Evolutionary conservation across 306 rosid genomes (phyloP).

Genomic region (Quercus dentata): DNA sequence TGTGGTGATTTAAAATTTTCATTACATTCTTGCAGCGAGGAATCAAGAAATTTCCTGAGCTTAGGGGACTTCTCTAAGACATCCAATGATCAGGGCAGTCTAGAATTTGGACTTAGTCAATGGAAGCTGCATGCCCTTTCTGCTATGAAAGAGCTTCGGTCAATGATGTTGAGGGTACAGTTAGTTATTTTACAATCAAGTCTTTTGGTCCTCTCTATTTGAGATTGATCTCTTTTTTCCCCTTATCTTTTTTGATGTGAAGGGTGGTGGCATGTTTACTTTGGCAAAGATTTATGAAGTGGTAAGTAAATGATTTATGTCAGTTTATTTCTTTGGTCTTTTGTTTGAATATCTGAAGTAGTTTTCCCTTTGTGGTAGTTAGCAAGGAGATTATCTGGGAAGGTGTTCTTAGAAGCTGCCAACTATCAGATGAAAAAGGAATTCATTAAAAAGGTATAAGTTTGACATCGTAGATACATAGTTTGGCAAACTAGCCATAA

Average conservation of each 20-base stretch:
- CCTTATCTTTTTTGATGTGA: constrained; percentile 5
- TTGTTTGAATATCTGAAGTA: constrained; percentile 17
- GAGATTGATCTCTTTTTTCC: constrained; percentile 19
- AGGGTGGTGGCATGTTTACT: constrained; percentile 83
- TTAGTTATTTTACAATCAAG: constrained; percentile 4
- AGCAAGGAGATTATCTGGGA: constrained; percentile 72
- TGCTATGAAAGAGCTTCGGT: constrained; percentile 55
- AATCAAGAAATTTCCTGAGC: constrained; percentile 36
- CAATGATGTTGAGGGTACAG: constrained; percentile 68
- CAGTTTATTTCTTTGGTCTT: constrained; percentile 8
- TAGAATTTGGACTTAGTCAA: constrained; percentile 70
- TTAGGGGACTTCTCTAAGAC: constrained; percentile 26
- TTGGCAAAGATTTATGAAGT: constrained; percentile 65
- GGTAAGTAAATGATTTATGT: constrained; percentile 46
- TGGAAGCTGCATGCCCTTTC: constrained; percentile 65
- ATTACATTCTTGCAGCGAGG: constrained; percentile 51
- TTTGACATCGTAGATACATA: not conserved
- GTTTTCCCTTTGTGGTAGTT: constrained; percentile 48
- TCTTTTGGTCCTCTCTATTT: constrained; percentile 8
- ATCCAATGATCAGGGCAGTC: constrained; percentile 44
- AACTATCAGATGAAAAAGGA: constrained; percentile 86
- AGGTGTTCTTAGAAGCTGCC: constrained; percentile 76
- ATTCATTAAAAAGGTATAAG: constrained; percentile 65
- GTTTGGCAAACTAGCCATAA: not conserved
- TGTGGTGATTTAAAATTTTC: constrained; percentile 24